Evolutionary conservation across 225 moss, liverwort and hornwort species (phyloP), one percentile per base, ranked within the genome.

Genomic region (Rhytidiadelphus loreus): DNA sequence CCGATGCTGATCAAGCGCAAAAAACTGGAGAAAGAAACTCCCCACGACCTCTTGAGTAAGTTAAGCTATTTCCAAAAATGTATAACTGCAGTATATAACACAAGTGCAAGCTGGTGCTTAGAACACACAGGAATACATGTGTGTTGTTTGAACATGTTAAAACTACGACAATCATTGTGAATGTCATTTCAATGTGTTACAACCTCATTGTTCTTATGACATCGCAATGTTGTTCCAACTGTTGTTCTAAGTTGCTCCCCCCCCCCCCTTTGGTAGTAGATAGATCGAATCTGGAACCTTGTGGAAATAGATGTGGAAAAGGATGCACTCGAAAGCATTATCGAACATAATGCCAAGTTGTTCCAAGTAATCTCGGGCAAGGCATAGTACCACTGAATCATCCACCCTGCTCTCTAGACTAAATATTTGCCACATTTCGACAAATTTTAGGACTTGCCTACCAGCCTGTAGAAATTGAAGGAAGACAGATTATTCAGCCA

Each of bases 21-120:
- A 24, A 95, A 92, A 86, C 30, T 97, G 46, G 91, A 94, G 24
- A 97, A 95, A 87, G 80, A 92, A 57, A 95, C 96, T 44, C 98
- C 97, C 16, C 92, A 94, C 46, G 97, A 97, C 83, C 94, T 98
- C 66, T 87, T 98, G 56, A 96, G 97, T 98, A 90, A 82, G 87
- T 73, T 56, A 90, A 82, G 87, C 68, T 56, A 10, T 11, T 70
- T 84, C 21, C 29, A 13, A 29, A 56, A 5, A 13, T 43, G 29
- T 43, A 13, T 5, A 43, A 58, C 14, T 80, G 6, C 9, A 58
- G 60, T 21, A 3, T 21, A 3, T 25, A 9, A 80, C 21, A 6
- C 80, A 80, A 60, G 21, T 60, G 43, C 41, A 43, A 80, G 2
- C 6, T 21, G 29, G 30, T 80, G 21, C 30, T 41, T 29, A 11